These are phyloP conservation scores for Nematodospora anomalae DNA, from an alignment of 1,139 yeast species.

Conservation along the genomic window DNA sequence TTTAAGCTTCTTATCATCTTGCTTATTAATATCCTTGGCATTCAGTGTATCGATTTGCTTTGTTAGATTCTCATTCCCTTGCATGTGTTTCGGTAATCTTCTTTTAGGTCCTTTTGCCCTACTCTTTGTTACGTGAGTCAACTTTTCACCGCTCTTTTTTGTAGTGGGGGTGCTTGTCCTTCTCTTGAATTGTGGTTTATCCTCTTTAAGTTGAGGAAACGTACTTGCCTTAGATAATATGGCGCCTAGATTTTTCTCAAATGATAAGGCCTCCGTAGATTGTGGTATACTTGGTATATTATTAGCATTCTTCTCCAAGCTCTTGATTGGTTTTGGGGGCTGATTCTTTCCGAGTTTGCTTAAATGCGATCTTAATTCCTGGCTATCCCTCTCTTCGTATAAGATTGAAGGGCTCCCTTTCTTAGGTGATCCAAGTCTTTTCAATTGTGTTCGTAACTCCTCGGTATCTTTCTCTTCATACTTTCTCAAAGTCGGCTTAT, in stretches of 20 bases:
- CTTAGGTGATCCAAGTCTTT: slow-evolving; percentile 14
- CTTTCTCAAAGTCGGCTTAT: slow-evolving; percentile 17
- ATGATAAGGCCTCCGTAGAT: slow-evolving; percentile 11
- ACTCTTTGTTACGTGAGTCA: slow-evolving; percentile 59
- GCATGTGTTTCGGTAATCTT: slow-evolving; percentile 52
- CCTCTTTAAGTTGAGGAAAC: slow-evolving; percentile 7
- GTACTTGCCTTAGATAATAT: slow-evolving; percentile 13
- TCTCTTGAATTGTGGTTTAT: slow-evolving; percentile 2
- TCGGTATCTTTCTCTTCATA: slow-evolving; percentile 27
- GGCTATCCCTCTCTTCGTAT: slow-evolving; percentile 4
- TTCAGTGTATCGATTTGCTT: not conserved
- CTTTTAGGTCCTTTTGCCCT: slow-evolving; percentile 78
- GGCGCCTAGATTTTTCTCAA: slow-evolving; percentile 13
- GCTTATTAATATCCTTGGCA: not conserved
- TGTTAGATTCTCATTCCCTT: not conserved
- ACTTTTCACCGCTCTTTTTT: slow-evolving; percentile 21
- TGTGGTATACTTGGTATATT: too few relatives aligned
- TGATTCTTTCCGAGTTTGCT: slow-evolving; percentile 2
- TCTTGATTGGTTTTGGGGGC: slow-evolving; percentile 1
- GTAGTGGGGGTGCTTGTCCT: slow-evolving; percentile 2
- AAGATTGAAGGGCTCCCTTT: not conserved
- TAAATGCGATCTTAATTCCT: slow-evolving; percentile 6
- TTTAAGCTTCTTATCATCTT: too few relatives aligned
- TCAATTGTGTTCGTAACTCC: slow-evolving; percentile 25
- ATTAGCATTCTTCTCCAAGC: slow-evolving; percentile 1